A percentile compares a stretch with the other conserved stretches of the same genome.
These are phyloP conservation scores for Malbranchea zuffiana DNA, from an alignment of 2,329 filamentous ascomycete species.

Conservation along the genomic window DNA sequence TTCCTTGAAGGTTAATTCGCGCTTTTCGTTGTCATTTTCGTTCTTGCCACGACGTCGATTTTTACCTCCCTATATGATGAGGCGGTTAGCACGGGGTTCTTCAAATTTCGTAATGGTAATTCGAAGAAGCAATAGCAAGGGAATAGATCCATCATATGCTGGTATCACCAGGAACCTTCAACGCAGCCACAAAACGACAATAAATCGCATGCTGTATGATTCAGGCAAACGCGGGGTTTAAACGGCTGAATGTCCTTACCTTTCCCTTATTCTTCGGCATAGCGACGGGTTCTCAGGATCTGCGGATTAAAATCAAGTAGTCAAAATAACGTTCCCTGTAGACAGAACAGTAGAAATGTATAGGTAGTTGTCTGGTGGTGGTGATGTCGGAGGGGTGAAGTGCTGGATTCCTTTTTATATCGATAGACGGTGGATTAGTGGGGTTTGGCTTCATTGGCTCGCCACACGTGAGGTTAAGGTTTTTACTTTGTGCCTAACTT, in stretches of 20 bases:
- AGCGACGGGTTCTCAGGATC: conserved; percentile 28
- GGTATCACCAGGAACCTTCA: too few relatives aligned
- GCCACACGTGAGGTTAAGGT: conserved; percentile 9
- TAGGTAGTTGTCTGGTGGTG: neutral
- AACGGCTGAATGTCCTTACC: conserved; percentile 46
- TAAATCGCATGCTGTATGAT: too few relatives aligned
- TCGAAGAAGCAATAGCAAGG: too few relatives aligned
- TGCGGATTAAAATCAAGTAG: too few relatives aligned
- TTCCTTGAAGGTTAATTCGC: conserved; percentile 97
- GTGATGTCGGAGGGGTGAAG: neutral
- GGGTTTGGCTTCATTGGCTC: conserved; percentile 8
- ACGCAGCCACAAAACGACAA: too few relatives aligned
- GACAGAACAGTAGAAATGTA: too few relatives aligned
- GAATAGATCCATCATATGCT: too few relatives aligned
- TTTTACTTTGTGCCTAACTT: conserved; percentile 1
- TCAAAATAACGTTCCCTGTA: too few relatives aligned
- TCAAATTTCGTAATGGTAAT: too few relatives aligned
- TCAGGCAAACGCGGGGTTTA: conserved; percentile 18
- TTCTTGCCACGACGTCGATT: conserved; percentile 98
- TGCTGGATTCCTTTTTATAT: too few relatives aligned
- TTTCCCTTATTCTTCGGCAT: conserved; percentile 99
- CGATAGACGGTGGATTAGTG: conserved; percentile 6
- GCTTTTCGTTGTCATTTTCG: conserved; percentile 98
- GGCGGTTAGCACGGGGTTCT: too few relatives aligned
- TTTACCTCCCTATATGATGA: conserved; percentile 71